Evolutionary conservation across 2,329 filamentous ascomycete genomes (phyloP).

Genomic region (Stromatinia cepivora): DNA sequence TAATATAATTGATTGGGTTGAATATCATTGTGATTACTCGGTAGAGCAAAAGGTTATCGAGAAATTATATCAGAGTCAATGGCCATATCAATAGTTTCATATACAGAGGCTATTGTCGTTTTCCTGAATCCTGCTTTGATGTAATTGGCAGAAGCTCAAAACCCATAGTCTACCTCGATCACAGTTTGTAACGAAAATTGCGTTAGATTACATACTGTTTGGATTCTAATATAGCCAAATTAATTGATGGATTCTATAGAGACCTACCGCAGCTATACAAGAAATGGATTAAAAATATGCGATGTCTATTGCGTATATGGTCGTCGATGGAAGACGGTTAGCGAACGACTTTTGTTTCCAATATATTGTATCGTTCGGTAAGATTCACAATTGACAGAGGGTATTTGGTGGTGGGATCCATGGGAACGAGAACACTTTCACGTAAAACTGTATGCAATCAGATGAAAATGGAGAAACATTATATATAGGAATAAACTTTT

Average conservation of each 20-base stretch:
- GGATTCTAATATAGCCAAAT: background rate
- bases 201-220: background rate
- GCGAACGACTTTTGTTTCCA: too few relatives aligned
- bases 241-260: background rate
- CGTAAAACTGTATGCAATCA: too few relatives aligned
- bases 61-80: background rate
- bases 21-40: background rate
- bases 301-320: too few relatives aligned
- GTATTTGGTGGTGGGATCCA: too few relatives aligned
- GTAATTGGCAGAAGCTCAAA: too few relatives aligned
- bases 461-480: too few relatives aligned
- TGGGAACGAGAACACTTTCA: too few relatives aligned
- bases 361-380: too few relatives aligned
- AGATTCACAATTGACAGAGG: too few relatives aligned
- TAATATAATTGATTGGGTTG: background rate
- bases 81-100: background rate
- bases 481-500: too few relatives aligned
- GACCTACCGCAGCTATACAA: background rate
- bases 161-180: background rate
- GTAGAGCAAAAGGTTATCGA: background rate
- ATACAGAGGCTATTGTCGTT: background rate
- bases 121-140: too few relatives aligned
- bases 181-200: background rate
- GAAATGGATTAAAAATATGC: background rate
- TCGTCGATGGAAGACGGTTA: too few relatives aligned